Evolutionary conservation across 257 asterid genomes (phyloP).

Genomic region (Parsonsia alboflavescens): DNA sequence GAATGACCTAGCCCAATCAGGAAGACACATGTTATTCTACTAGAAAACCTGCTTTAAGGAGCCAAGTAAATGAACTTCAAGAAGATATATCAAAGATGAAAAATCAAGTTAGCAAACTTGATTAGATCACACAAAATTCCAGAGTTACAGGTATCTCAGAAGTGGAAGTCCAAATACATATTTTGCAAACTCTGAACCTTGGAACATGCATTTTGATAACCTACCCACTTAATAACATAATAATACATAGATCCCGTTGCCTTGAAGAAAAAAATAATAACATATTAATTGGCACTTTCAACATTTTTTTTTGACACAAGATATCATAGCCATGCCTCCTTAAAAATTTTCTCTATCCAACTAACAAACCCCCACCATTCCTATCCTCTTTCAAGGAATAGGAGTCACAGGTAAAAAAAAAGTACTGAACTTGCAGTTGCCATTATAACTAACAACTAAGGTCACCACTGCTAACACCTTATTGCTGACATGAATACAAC

Average conservation of each 20-base stretch:
- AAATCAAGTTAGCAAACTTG: not conserved
- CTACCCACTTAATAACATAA: too few relatives aligned
- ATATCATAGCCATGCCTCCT: not conserved
- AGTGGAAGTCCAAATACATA: not conserved
- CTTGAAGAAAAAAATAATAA: not conserved
- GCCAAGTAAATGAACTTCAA: not conserved
- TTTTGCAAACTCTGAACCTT: not conserved
- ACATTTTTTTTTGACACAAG: not conserved
- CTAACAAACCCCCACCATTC: not conserved
- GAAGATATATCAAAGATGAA: not conserved
- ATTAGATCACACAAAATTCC: not conserved
- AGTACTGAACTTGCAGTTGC: not conserved
- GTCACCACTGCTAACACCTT: not conserved
- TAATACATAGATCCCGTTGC: too few relatives aligned
- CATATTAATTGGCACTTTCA: not conserved
- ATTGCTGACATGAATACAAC: not conserved
- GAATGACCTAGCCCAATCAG: not conserved
- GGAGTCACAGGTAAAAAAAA: not conserved
- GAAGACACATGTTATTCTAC: not conserved
- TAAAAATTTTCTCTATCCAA: not conserved
- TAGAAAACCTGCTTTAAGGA: not conserved
- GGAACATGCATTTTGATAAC: too few relatives aligned
- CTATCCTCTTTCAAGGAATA: not conserved
- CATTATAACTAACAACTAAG: not conserved
- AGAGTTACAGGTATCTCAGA: not conserved